phyloP scores from a whole-genome alignment of 352 stramenopile genomes.

The Chrysophaeum taylorii region DNA sequence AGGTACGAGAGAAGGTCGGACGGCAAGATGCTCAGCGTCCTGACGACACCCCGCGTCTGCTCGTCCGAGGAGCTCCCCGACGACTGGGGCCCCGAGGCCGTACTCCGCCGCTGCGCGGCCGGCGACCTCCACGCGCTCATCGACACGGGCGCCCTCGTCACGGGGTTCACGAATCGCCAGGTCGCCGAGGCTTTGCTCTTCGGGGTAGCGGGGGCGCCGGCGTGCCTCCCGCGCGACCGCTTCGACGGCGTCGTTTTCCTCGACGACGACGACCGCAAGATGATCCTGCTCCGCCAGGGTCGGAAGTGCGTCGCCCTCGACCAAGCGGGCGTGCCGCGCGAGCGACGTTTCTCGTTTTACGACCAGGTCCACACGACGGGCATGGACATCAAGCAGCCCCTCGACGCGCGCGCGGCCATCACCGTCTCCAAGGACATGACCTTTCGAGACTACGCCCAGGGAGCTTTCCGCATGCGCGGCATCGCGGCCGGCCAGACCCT shows the following conservation, averaged over 20 bases:
- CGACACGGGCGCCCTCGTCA: slow-evolving; percentile 76
- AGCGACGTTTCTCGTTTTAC: slow-evolving; percentile 76
- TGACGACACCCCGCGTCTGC: slow-evolving; percentile 81
- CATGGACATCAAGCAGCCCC: slow-evolving; percentile 80
- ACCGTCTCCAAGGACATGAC: slow-evolving; percentile 90
- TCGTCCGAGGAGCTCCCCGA: slow-evolving; percentile 44
- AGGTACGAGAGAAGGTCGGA: slow-evolving; percentile 96
- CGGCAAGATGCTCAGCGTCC: slow-evolving; percentile 91
- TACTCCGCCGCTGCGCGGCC: slow-evolving; percentile 59
- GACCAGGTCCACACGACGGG: slow-evolving; percentile 82
- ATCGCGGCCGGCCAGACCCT: slow-evolving; percentile 83
- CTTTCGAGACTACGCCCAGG: slow-evolving; percentile 78
- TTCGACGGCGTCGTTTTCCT: slow-evolving; percentile 78
- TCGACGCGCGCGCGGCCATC: slow-evolving; percentile 60
- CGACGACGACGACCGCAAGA: slow-evolving; percentile 67
- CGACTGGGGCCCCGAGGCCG: slow-evolving; percentile 53
- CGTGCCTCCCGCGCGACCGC: slow-evolving; percentile 49
- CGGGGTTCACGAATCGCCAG: slow-evolving; percentile 71
- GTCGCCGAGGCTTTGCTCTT: slow-evolving; percentile 69
- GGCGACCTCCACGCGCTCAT: slow-evolving; percentile 70
- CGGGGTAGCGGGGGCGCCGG: neutral
- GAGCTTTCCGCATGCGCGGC: slow-evolving; percentile 74
- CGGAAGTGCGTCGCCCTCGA: slow-evolving; percentile 80
- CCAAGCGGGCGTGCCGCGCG: slow-evolving; percentile 53
- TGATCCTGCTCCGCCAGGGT: slow-evolving; percentile 81